Base-by-base conservation (phyloP, 352 stramenopile species). In the Phytopythium mirpurense region DNA sequence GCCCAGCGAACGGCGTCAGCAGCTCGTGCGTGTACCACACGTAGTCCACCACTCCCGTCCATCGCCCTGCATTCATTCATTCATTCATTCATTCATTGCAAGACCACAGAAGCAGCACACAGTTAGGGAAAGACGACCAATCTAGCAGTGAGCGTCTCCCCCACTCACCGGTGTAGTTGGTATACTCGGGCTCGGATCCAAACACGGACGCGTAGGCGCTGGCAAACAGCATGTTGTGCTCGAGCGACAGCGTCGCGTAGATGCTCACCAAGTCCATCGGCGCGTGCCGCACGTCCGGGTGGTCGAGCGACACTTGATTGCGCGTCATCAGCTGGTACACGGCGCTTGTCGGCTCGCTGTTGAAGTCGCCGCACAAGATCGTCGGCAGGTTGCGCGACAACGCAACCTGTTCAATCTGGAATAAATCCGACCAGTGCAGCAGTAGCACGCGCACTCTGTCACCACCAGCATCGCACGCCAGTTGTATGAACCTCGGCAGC, bases 361-460 rank as follows among this genome's bases (percentile, higher is more conserved):
- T 99, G 63, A 99, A 99, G 65, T 99, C 97, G 38, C 97, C 97
- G 67, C 95, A 99, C 26, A 99, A 77, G 56, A 99, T 95, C 35
- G 98, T 80, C 29, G 96, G 96, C 26, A 98, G 71, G 50, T 91
- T 82, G 27, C 83, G 78, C 26, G 69, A 67, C 37, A 90, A 43
- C 11, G 67, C 76, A 12, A 93, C 61, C 8, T 78, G 82, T 43
- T 95, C 80, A 55, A 94, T 85, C 84, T 93, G 49, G 3, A 21
- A 12, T 10, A 37, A 29, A 35, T 27, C 15, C 15, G 3, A 51
- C 14, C n/a, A n/a, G n/a, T n/a, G n/a, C 19, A 24, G 38, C 38
- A 44, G 19, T 19, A 44, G 37, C 8, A 38, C 8, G 1, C 8
- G 18, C 24, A 26, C 41, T 19, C 7, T 15, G 45, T 7, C 18